phyloP scores from a whole-genome alignment of 225 moss, liverwort and hornwort species.

The Asterella californica region DNA sequence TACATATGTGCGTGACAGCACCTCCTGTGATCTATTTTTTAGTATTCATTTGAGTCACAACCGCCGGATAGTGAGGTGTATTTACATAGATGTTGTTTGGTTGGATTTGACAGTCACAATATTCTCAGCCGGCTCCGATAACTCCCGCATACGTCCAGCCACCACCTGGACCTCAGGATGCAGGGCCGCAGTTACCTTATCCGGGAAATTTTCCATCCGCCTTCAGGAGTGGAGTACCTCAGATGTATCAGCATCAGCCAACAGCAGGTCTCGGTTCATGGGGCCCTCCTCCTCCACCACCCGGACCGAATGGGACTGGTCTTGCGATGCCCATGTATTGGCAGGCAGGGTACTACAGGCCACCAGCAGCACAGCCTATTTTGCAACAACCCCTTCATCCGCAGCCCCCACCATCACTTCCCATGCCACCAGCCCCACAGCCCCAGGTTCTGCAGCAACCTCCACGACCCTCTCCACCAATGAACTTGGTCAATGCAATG shows the following conservation, averaged over 20 bases:
- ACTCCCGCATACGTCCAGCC: constrained; percentile 67
- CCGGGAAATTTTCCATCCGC: constrained; percentile 76
- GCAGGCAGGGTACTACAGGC: constrained; percentile 82
- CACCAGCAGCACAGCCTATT: constrained; percentile 68
- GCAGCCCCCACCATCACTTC: constrained; percentile 81
- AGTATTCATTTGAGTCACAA: neutral
- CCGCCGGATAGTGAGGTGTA: neutral
- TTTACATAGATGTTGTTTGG: constrained; percentile 10
- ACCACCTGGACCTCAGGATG: constrained; percentile 71
- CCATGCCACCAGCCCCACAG: constrained; percentile 58
- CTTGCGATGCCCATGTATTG: constrained; percentile 97
- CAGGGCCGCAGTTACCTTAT: constrained; percentile 72
- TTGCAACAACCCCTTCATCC: constrained; percentile 84
- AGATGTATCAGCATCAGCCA: constrained; percentile 64
- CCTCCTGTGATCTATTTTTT: neutral
- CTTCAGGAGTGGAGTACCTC: constrained; percentile 69
- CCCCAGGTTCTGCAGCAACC: constrained; percentile 42
- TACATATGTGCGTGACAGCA: neutral
- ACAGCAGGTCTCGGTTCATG: constrained; percentile 69
- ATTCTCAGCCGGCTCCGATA: constrained; percentile 68
- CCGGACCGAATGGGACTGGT: constrained; percentile 72
- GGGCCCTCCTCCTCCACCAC: constrained; percentile 81
- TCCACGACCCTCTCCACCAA: constrained; percentile 40
- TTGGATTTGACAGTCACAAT: constrained; percentile 74
- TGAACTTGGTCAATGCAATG: constrained; percentile 34